Conservation (phyloP, 371 early-diverging fungal genomes). For the Syncephalastrum sp. region DNA sequence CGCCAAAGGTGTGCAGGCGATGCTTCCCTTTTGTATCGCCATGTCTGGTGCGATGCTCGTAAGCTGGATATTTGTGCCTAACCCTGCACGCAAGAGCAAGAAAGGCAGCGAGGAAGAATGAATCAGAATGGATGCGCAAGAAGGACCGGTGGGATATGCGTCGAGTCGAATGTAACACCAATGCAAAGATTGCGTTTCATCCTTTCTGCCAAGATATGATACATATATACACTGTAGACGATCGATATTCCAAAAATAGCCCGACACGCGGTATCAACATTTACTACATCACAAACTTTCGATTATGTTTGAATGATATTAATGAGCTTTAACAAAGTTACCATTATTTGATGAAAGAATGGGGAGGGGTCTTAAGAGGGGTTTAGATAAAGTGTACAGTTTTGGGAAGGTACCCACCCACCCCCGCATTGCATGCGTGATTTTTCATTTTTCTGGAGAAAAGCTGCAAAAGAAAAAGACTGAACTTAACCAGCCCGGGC, state of each 20-base stretch:
- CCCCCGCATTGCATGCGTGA: too few relatives aligned
- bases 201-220: too few relatives aligned
- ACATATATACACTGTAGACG: too few relatives aligned
- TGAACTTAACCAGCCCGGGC: background rate
- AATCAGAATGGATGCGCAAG: too few relatives aligned
- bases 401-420: too few relatives aligned
- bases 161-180: too few relatives aligned
- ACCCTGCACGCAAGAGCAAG: constrained; percentile 4
- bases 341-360: constrained; percentile 2
- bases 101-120: background rate
- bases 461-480: background rate
- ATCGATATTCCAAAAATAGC: too few relatives aligned
- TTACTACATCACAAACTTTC: background rate
- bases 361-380: background rate
- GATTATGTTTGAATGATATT: constrained; percentile 1
- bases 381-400: background rate
- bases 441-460: too few relatives aligned
- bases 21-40: constrained; percentile 28
- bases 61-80: constrained; percentile 22
- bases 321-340: background rate
- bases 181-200: too few relatives aligned
- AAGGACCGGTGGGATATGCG: too few relatives aligned
- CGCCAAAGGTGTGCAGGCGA: constrained; percentile 11
- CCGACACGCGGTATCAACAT: too few relatives aligned
- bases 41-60: constrained; percentile 16